These are phyloP conservation scores for Fragilaria radians DNA, from an alignment of 108 stramenopile species.

Conservation along the genomic window DNA sequence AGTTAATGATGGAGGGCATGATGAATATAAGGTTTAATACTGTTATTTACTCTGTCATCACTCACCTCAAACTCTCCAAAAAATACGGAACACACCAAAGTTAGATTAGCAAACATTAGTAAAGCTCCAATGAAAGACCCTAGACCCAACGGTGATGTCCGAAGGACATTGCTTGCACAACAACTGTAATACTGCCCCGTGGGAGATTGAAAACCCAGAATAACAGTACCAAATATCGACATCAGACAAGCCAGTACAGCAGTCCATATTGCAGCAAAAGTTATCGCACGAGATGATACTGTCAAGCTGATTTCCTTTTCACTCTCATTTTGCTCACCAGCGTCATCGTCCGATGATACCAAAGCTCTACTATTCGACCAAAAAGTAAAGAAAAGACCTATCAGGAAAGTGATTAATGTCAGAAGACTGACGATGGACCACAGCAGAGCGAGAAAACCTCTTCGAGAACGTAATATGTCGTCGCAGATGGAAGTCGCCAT, in stretches of 20 bases:
- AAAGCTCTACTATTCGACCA: conserved; percentile 12
- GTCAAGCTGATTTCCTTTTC: conserved; percentile 6
- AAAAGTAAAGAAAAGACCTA: conserved; percentile 51
- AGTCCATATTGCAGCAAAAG: conserved; percentile 78
- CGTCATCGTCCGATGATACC: conserved; percentile 14
- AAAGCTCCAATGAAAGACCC: conserved; percentile 79
- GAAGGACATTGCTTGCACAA: conserved; percentile 61
- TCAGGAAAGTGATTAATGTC: conserved; percentile 54
- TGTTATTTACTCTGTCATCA: not conserved
- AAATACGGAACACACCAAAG: conserved; percentile 59
- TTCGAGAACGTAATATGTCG: conserved; percentile 20
- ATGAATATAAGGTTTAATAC: too few species aligned
- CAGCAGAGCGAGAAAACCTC: conserved; percentile 65
- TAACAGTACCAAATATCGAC: conserved; percentile 64
- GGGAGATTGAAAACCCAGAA: conserved; percentile 70
- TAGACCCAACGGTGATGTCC: conserved; percentile 70
- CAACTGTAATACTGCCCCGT: conserved; percentile 78
- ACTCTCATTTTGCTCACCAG: conserved; percentile 6
- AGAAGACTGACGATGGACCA: conserved; percentile 69
- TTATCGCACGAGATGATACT: conserved; percentile 63
- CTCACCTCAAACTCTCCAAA: conserved; percentile 89
- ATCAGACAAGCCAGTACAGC: conserved; percentile 65
- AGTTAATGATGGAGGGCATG: too few species aligned
- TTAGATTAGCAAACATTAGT: conserved; percentile 81
- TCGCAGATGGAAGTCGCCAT: conserved; percentile 10